A percentile compares a stretch with the other conserved stretches of the same genome.
These are phyloP conservation scores for Tricholoma sp. DNA, from an alignment of 768 basidiomycete species.

Conservation along the genomic window DNA sequence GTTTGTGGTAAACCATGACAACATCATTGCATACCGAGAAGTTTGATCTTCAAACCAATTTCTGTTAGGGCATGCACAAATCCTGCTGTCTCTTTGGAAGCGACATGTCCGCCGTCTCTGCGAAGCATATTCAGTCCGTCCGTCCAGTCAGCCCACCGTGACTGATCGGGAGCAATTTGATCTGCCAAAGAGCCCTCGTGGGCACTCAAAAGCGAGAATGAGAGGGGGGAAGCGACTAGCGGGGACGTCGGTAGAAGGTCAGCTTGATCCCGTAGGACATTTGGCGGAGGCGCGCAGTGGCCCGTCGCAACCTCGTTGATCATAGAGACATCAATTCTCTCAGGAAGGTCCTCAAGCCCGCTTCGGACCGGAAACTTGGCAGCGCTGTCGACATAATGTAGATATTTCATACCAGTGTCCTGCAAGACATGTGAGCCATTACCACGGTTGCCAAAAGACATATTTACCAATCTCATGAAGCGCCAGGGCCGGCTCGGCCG, in stretches of 20 bases:
- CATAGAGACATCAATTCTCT: slow-evolving; percentile 74
- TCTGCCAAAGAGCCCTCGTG: slow-evolving; percentile 73
- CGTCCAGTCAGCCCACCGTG: slow-evolving; percentile 90
- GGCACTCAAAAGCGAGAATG: slow-evolving; percentile 70
- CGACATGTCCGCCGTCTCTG: slow-evolving; percentile 75
- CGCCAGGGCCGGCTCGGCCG: slow-evolving; percentile 71
- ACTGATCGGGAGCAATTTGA: slow-evolving; percentile 71
- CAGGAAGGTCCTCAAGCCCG: slow-evolving; percentile 84
- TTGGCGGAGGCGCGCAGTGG: slow-evolving; percentile 66
- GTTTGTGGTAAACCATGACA: not conserved
- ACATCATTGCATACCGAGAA: slow-evolving; percentile 55
- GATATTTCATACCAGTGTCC: slow-evolving; percentile 74
- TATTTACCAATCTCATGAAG: slow-evolving; percentile 74
- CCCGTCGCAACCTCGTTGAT: slow-evolving; percentile 79
- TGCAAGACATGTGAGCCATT: slow-evolving; percentile 21
- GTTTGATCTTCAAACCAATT: slow-evolving; percentile 87
- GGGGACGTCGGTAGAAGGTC: slow-evolving; percentile 46
- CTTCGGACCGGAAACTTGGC: slow-evolving; percentile 74
- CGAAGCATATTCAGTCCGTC: slow-evolving; percentile 88
- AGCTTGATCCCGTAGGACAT: slow-evolving; percentile 54
- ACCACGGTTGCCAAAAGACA: not conserved
- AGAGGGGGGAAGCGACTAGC: slow-evolving; percentile 59
- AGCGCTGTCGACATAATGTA: slow-evolving; percentile 83
- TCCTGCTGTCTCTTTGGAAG: slow-evolving; percentile 80
- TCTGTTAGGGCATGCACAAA: slow-evolving; percentile 87